These are phyloP conservation scores for Bacterosira constricta DNA, from an alignment of 108 stramenopile genomes.

Conservation along the genomic window DNA sequence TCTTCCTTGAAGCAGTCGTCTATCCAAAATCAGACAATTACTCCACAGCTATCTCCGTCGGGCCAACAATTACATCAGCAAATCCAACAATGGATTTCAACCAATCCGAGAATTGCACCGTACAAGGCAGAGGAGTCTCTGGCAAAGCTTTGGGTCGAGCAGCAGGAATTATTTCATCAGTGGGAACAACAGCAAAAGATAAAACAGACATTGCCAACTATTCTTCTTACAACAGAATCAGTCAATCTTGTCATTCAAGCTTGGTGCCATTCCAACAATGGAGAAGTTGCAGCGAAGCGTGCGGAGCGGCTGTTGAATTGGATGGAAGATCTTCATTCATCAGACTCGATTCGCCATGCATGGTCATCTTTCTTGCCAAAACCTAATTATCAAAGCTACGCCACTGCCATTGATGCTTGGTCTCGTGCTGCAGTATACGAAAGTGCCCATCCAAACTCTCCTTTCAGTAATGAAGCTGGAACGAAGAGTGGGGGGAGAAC, in stretches of 20 bases:
- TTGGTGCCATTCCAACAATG: conserved; percentile 31
- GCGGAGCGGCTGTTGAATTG: conserved; percentile 39
- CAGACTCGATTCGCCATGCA: neutral
- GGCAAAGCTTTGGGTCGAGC: conserved; percentile 27
- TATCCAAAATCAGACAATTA: neutral
- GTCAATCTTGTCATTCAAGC: conserved; percentile 35
- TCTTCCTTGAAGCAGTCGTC: neutral
- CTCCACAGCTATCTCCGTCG: neutral
- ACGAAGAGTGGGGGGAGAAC: conserved; percentile 3
- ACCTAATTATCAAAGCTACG: conserved; percentile 40
- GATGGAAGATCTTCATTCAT: conserved; percentile 28
- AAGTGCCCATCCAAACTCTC: conserved; percentile 3
- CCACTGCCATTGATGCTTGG: conserved; percentile 40
- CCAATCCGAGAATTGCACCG: conserved; percentile 37
- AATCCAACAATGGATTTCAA: conserved; percentile 25
- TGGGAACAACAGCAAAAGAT: neutral
- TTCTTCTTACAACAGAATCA: conserved; percentile 23
- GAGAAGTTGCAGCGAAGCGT: conserved; percentile 27
- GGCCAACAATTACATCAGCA: neutral
- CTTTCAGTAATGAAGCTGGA: neutral
- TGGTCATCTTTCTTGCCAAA: conserved; percentile 4
- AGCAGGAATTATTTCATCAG: conserved; percentile 21
- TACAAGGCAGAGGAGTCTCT: conserved; percentile 42
- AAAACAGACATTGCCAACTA: neutral
- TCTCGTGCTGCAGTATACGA: conserved; percentile 31